Evolutionary conservation across 345 rosid genomes (phyloP), one percentile per base, ranked within the genome.

Genomic region (Erucastrum elatum): DNA sequence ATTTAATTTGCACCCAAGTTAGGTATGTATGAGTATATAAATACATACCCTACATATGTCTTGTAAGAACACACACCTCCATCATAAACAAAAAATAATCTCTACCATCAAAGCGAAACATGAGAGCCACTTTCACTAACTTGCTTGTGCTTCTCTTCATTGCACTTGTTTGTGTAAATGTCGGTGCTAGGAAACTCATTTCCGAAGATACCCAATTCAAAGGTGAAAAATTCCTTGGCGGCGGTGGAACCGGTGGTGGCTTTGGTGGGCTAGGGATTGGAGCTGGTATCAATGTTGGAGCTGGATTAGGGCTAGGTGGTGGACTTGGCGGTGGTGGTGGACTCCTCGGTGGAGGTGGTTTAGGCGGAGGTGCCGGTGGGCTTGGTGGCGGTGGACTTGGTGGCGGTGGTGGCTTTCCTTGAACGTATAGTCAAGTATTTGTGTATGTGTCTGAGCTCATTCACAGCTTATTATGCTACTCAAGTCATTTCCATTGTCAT

Each of bases 141-240:
- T 29, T 68, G 33, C 69, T 66, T 75, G 67, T 73, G 62, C 70
- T 82, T 49, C 74, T 78, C 68, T 3, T 80, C 46, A 49, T 79
- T 75, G 81, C 83, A 56, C 75, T 85, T 64, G 35, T 82, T 33
- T 82, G 84, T 69, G 69, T 34, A 64, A 75, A 67, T 61, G 76
- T 68, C 21, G 35, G 80, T 75, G 88, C 84, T 71, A 87, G 89
- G 82, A 84, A 87, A 72, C 87, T 84, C 21, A 71, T 7, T 17
- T 75, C 75, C 55, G 78, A 44, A 4, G 74, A 60, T 15, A 49
- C 74, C 4, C 74, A 79, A 26, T 72, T 67, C 65, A 79, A 79
- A 27, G 88, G 84, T 64, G 82, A 73, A 17, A 82, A 79, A 7
- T 37, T 78, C 64, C 63, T 78, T 49, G 76, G 37, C 9, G 79